These are phyloP conservation scores for Phaffomyces antillensis DNA, from an alignment of 805 yeast genomes.

Conservation along the genomic window DNA sequence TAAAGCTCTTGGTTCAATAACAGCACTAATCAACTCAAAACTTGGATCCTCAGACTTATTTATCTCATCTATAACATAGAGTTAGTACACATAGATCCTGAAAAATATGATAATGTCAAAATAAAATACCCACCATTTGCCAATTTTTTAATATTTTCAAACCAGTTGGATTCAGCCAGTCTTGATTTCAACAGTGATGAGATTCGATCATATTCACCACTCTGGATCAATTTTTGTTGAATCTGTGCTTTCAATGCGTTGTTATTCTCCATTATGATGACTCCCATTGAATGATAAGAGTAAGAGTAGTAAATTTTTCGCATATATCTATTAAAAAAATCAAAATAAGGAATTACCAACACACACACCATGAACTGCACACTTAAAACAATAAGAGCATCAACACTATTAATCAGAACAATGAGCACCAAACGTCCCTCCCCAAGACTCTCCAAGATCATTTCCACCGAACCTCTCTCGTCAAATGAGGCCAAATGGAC, in stretches of 20 bases:
- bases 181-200: conserved; percentile 55
- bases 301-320: too few relatives aligned
- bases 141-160: conserved; percentile 57
- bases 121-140: conserved; percentile 44
- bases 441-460: conserved; percentile 30
- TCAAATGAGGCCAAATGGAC: conserved; percentile 59
- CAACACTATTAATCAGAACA: not conserved
- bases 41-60: conserved; percentile 37
- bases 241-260: conserved; percentile 46
- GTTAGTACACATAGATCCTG: too few relatives aligned
- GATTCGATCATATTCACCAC: conserved; percentile 76
- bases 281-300: too few relatives aligned
- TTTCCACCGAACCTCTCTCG: conserved; percentile 24
- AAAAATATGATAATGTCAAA: too few relatives aligned
- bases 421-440: conserved; percentile 22
- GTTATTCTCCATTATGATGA: not conserved
- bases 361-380: not conserved
- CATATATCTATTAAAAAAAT: too few relatives aligned
- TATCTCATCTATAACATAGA: conserved; percentile 26
- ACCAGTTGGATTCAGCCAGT: conserved; percentile 80
- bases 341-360: too few relatives aligned
- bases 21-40: conserved; percentile 44
- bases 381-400: not conserved
- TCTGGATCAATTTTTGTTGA: conserved; percentile 60
- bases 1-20: conserved; percentile 60